A percentile compares a stretch with the other conserved stretches of the same genome.
These are phyloP conservation scores for Penicillium sp. DNA, from an alignment of 2,329 filamentous ascomycete species.

Conservation along the genomic window DNA sequence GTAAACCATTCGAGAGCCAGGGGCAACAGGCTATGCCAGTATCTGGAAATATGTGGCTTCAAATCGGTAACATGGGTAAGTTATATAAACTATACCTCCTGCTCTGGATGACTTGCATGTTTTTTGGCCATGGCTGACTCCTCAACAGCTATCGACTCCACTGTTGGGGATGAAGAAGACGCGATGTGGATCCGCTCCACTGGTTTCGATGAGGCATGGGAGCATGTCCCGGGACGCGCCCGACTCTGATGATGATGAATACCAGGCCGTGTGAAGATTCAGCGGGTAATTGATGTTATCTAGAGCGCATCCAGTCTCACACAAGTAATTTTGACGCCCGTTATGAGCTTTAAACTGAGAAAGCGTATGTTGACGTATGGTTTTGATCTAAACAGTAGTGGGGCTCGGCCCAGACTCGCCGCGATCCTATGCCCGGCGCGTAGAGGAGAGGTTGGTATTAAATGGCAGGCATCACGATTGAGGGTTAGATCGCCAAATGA, in stretches of 20 bases:
- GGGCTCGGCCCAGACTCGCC: slow-evolving; percentile 19
- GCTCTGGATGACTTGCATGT: background rate
- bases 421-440: slow-evolving; percentile 9
- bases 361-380: slow-evolving; percentile 16
- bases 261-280: background rate
- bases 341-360: slow-evolving; percentile 6
- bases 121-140: slow-evolving; percentile 9
- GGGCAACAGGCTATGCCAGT: slow-evolving; percentile 39
- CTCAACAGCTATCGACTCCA: slow-evolving; percentile 42
- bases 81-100: background rate
- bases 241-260: slow-evolving; percentile 21
- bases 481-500: background rate
- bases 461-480: background rate
- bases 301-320: too few relatives aligned
- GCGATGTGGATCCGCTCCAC: slow-evolving; percentile 45
- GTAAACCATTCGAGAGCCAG: slow-evolving; percentile 38
- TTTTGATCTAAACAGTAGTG: slow-evolving; percentile 17
- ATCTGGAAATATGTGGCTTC: slow-evolving; percentile 50
- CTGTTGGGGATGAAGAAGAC: slow-evolving; percentile 29
- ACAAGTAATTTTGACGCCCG: background rate
- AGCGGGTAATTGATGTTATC: background rate
- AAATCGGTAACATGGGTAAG: slow-evolving; percentile 51
- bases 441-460: background rate
- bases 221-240: slow-evolving; percentile 26
- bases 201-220: slow-evolving; percentile 51